A percentile compares a stretch with the other conserved stretches of the same genome.
phyloP scores from a whole-genome alignment of 495 filamentous ascomycete species.

The Podospora anserina region DNA sequence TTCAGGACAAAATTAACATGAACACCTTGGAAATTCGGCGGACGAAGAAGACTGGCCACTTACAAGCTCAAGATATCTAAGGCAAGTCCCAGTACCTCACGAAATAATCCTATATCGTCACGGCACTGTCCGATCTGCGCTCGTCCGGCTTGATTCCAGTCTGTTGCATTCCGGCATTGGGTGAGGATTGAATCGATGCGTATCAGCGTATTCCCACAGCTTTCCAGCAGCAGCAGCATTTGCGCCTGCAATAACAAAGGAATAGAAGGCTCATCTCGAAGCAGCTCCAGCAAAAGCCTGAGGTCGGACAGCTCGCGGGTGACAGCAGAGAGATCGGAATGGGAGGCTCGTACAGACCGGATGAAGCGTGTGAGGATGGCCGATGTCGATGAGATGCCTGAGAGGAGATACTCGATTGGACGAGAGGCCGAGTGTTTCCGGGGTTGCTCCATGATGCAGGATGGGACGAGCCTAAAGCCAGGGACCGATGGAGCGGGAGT shows the following conservation, averaged over 20 bases:
- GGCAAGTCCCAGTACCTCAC: slow-evolving; percentile 22
- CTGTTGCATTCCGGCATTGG: slow-evolving; percentile 16
- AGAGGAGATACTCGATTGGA: slow-evolving; percentile 28
- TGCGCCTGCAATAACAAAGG: slow-evolving; percentile 23
- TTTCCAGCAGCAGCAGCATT: slow-evolving; percentile 24
- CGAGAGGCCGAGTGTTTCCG: slow-evolving; percentile 13
- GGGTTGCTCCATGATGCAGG: slow-evolving; percentile 10
- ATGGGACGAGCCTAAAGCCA: neutral
- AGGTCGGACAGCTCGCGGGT: slow-evolving; percentile 32
- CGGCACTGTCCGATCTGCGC: slow-evolving; percentile 17
- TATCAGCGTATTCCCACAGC: slow-evolving; percentile 22
- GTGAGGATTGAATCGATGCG: slow-evolving; percentile 22
- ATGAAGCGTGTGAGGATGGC: slow-evolving; percentile 31
- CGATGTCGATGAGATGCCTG: slow-evolving; percentile 27
- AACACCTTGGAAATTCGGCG: neutral
- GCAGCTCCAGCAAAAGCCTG: slow-evolving; percentile 31
- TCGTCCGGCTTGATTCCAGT: slow-evolving; percentile 22
- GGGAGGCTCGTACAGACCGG: slow-evolving; percentile 28
- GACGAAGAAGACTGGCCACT: neutral
- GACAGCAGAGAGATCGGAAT: slow-evolving; percentile 30
- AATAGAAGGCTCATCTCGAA: slow-evolving; percentile 25
- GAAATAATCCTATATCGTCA: slow-evolving; percentile 18
- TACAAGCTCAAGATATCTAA: slow-evolving; percentile 28
- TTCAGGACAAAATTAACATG: neutral
- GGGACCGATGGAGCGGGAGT: neutral